These are phyloP conservation scores for Crucihimalaya himalaica DNA, from an alignment of 345 rosid genomes.

Conservation along the genomic window DNA sequence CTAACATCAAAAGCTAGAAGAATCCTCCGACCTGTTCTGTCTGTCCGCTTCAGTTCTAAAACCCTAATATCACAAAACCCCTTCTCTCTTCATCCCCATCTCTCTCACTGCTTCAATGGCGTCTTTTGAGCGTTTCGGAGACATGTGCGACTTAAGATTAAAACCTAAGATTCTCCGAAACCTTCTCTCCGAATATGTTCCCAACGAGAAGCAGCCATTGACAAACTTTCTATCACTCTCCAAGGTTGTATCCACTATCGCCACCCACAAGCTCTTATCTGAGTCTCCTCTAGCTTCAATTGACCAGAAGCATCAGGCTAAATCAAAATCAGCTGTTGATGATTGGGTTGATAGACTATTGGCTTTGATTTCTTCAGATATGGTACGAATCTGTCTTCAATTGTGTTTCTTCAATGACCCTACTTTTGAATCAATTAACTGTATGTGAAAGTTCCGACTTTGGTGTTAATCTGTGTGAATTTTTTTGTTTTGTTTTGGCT, in stretches of 20 bases:
- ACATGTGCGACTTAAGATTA: constrained; percentile 55
- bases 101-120: constrained; percentile 45
- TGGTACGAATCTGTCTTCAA: constrained; percentile 45
- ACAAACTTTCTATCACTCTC: constrained; percentile 46
- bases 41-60: constrained; percentile 22
- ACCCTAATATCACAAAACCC: constrained; percentile 37
- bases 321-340: constrained; percentile 69
- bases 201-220: constrained; percentile 60
- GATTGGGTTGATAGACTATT: constrained; percentile 62
- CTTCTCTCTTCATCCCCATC: not conserved
- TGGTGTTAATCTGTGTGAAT: not conserved
- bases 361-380: constrained; percentile 49
- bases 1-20: not conserved
- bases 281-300: constrained; percentile 43
- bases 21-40: not conserved
- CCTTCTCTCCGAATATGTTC: constrained; percentile 57
- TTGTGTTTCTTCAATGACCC: not conserved
- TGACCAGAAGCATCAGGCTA: constrained; percentile 43
- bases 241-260: constrained; percentile 46
- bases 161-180: constrained; percentile 63
- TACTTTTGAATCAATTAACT: not conserved
- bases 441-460: constrained; percentile 1
- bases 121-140: constrained; percentile 43
- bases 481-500: constrained; percentile 7
- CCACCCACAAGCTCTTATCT: constrained; percentile 55